phyloP scores from a whole-genome alignment of 805 yeast species.

The Clavispora asparagi region DNA sequence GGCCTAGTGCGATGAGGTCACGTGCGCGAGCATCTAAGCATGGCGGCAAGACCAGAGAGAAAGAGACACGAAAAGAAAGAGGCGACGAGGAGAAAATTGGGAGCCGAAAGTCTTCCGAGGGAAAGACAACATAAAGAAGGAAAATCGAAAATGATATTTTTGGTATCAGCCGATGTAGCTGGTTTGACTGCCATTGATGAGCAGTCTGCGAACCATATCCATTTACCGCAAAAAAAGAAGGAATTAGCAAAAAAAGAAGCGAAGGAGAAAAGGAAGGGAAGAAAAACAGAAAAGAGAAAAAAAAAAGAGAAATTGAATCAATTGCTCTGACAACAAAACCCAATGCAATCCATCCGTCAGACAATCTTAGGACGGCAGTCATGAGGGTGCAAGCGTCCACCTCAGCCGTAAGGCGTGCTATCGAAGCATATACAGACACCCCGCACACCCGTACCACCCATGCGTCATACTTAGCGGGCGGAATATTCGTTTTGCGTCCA shows the following conservation, averaged over 20 bases:
- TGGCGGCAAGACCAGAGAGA: neutral
- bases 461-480: neutral
- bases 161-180: too few species aligned
- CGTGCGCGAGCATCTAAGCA: constrained; percentile 4
- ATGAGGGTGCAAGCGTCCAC: too few species aligned
- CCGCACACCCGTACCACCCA: neutral
- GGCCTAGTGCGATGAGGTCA: constrained; percentile 16
- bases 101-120: too few species aligned
- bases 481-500: neutral
- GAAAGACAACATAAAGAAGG: too few species aligned
- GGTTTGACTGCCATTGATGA: too few species aligned
- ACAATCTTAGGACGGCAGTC: too few species aligned
- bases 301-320: neutral
- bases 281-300: neutral
- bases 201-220: too few species aligned
- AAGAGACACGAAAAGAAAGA: neutral
- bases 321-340: too few species aligned
- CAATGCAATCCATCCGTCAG: too few species aligned
- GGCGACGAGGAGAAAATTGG: neutral
- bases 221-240: too few species aligned
- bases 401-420: too few species aligned
- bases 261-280: neutral
- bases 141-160: too few species aligned
- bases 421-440: neutral
- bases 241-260: neutral